Evolutionary conservation across 2,329 filamentous ascomycete species (phyloP).

Genomic region (Dactylellina drechsleri): DNA sequence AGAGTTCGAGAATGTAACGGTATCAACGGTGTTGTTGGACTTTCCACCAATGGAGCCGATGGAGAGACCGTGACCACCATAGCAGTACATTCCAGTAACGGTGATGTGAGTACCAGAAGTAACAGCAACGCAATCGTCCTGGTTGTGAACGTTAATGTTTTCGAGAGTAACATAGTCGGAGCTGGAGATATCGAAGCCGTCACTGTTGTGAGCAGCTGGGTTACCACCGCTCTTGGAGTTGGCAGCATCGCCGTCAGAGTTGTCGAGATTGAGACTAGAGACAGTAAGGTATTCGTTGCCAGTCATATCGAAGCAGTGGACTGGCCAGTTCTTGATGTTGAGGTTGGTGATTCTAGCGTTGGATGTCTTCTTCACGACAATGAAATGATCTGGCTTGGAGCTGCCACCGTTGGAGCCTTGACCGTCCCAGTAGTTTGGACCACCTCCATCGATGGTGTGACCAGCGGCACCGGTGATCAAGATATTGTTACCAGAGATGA

Average conservation of each 20-base stretch:
- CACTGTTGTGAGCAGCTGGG: slow-evolving; percentile 65
- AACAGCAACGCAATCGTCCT: slow-evolving; percentile 71
- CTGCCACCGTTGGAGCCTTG: slow-evolving; percentile 62
- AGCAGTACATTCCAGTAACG: slow-evolving; percentile 64
- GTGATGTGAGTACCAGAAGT: slow-evolving; percentile 67
- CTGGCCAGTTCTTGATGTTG: slow-evolving; percentile 63
- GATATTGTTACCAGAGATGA: slow-evolving; percentile 68
- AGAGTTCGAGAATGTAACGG: slow-evolving; percentile 66
- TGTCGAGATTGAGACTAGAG: slow-evolving; percentile 62
- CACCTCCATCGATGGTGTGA: slow-evolving; percentile 68
- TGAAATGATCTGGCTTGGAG: slow-evolving; percentile 64
- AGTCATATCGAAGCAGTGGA: slow-evolving; percentile 64
- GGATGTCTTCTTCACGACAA: slow-evolving; percentile 64
- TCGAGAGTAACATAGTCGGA: slow-evolving; percentile 67
- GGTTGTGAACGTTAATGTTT: slow-evolving; percentile 69
- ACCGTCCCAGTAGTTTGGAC: slow-evolving; percentile 71
- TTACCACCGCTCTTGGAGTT: slow-evolving; percentile 40
- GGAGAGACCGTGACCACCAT: slow-evolving; percentile 64
- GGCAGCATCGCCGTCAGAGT: slow-evolving; percentile 55
- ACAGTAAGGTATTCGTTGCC: slow-evolving; percentile 60
- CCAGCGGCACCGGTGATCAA: slow-evolving; percentile 67
- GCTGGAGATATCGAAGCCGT: slow-evolving; percentile 69
- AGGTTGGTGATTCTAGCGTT: slow-evolving; percentile 62
- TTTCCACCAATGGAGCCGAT: slow-evolving; percentile 66
- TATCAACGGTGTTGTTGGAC: slow-evolving; percentile 67